Base-by-base conservation (phyloP, 73 alveolate species). In the Blepharisma stoltei region DNA sequence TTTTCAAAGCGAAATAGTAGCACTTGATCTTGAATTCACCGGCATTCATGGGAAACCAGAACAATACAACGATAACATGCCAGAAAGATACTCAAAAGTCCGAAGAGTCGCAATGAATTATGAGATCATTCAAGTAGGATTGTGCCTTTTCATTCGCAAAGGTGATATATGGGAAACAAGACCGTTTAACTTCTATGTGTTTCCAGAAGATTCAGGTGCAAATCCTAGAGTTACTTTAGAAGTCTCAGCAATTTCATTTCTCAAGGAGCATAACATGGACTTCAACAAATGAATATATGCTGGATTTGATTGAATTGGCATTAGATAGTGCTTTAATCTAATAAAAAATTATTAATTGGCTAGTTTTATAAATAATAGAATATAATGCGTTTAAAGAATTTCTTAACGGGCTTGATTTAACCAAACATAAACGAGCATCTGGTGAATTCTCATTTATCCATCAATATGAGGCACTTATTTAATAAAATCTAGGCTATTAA, bases 191-290 rank as follows among this genome's bases (percentile, higher is more conserved):
- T 60, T 60, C 73, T 60, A 60, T 25, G 73, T 60, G 6, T 60
- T 60, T 60, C 73, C 73, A 60, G 73, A 60, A 25, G 73, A 14
- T 14, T 38, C 73, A 60, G 73, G 73, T n/a, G 14, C 14, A 8
- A 60, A 60, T 25, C 73, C 14, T 14, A n/a, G 73, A 20, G 48
- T 60, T 14, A 25, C 23, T 14, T 25, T 60, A 38, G 73, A 60
- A 60, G 45, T 60, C 46, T n/a, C 46, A 14, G 73, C 73, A 9
- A 60, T 60, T 20, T 14, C 14, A 8, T 60, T 60, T 25, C 73
- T 60, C 18, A 60, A 60, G 46, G 73, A 60, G 46, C 73, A 60
- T 60, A n/a, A 25, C 2, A 60, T 60, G 73, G 73, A 60, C 46
- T 60, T 60, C 73, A 60, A 60, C 73, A 60, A n/a, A 14, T 60